These are phyloP conservation scores for Cladobotryum mycophilum DNA, from an alignment of 2,329 filamentous ascomycete genomes.

Conservation along the genomic window DNA sequence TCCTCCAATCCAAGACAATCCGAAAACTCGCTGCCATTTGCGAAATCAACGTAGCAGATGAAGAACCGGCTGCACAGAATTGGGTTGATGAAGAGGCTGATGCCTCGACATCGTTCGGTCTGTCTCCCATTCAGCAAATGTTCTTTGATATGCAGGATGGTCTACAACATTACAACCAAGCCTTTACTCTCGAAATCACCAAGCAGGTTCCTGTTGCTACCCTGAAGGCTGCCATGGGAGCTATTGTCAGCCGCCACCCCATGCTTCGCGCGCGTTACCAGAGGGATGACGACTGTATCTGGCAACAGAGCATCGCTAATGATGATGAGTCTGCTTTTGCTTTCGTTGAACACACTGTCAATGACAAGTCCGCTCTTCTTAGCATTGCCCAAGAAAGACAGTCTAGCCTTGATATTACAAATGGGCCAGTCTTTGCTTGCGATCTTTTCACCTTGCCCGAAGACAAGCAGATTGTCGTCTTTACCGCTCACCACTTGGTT, in stretches of 20 bases:
- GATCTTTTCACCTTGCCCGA: too few relatives aligned
- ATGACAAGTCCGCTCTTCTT: too few relatives aligned
- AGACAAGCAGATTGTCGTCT: too few relatives aligned
- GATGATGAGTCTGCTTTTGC: background rate
- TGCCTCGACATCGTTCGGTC: background rate
- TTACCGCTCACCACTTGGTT: conserved; percentile 27
- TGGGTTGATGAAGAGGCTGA: too few relatives aligned
- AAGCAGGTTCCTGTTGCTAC: background rate
- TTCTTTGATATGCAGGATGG: conserved; percentile 5
- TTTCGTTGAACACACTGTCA: too few relatives aligned
- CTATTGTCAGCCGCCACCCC: conserved; percentile 9
- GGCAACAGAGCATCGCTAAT: conserved; percentile 4
- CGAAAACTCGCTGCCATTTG: too few relatives aligned
- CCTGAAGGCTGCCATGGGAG: conserved; percentile 4
- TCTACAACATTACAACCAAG: conserved; percentile 14
- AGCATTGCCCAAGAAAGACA: too few relatives aligned
- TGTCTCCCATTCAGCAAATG: conserved; percentile 14
- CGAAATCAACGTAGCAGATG: too few relatives aligned
- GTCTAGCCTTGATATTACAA: too few relatives aligned
- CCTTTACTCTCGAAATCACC: conserved; percentile 8
- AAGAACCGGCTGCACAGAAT: too few relatives aligned
- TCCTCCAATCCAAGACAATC: too few relatives aligned
- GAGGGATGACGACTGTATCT: background rate
- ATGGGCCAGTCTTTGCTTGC: too few relatives aligned
- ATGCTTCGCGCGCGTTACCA: conserved; percentile 15